Conservation (phyloP, 192 early-diverging fungal species). For the Chytriomyces hyalinus region DNA sequence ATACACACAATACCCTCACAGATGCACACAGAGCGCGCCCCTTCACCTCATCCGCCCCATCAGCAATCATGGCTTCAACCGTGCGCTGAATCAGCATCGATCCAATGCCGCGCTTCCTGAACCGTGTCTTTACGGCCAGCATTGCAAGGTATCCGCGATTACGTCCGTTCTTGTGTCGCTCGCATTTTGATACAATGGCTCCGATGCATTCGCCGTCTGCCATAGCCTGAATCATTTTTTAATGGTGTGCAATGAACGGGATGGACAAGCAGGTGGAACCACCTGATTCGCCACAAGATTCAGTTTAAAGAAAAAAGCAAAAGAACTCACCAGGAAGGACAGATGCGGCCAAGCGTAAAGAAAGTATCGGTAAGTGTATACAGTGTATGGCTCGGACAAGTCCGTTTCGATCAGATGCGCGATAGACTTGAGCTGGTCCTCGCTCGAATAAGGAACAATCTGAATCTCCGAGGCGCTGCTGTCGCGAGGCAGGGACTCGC, state of each 20-base stretch:
- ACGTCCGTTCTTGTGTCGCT: constrained; percentile 65
- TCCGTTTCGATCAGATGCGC: constrained; percentile 88
- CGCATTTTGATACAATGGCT: constrained; percentile 89
- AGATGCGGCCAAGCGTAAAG: constrained; percentile 90
- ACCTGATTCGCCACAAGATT: too few relatives aligned
- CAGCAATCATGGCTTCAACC: constrained; percentile 74
- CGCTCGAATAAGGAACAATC: constrained; percentile 63
- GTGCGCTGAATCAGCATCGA: constrained; percentile 74
- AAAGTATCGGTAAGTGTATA: constrained; percentile 98
- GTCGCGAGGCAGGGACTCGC: neutral
- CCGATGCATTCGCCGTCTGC: constrained; percentile 70
- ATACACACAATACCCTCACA: neutral
- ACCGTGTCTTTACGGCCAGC: constrained; percentile 86
- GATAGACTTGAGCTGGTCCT: constrained; percentile 78
- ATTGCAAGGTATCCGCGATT: constrained; percentile 96
- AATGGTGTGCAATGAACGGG: neutral
- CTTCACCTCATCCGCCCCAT: constrained; percentile 25
- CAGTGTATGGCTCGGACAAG: constrained; percentile 94
- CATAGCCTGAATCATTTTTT: constrained; percentile 53
- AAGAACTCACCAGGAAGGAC: constrained; percentile 71
- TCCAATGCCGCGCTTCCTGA: constrained; percentile 81
- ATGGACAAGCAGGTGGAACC: neutral
- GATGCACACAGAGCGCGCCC: neutral
- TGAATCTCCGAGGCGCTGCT: constrained; percentile 16
- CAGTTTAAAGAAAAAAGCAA: neutral